A percentile compares a stretch with the other conserved stretches of the same genome.
Evolutionary conservation across 192 early-diverging fungal species (phyloP).

Genomic region (Backusella liffmaniae): DNA sequence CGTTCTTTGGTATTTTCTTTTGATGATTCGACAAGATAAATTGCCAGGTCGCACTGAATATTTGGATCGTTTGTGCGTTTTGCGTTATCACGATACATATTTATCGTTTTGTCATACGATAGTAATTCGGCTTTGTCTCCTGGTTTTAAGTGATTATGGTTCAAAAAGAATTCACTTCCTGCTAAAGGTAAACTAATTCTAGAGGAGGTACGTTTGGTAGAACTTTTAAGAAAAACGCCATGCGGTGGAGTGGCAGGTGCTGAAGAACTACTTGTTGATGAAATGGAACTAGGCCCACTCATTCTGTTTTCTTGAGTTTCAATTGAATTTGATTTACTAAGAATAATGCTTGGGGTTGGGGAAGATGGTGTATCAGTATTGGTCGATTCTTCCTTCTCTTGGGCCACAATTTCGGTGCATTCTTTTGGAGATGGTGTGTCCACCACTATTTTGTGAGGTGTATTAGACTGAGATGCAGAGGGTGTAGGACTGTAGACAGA

Average conservation of each 20-base stretch:
- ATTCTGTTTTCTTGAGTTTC: background rate
- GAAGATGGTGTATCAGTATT: background rate
- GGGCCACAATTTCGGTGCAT: background rate
- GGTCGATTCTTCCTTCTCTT: background rate
- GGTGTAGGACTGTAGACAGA: background rate
- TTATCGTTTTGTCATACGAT: slow-evolving; percentile 49
- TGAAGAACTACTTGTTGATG: background rate
- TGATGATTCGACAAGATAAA: slow-evolving; percentile 55
- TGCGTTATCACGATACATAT: slow-evolving; percentile 60
- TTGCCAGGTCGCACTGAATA: slow-evolving; percentile 62
- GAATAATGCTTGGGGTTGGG: background rate
- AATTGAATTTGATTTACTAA: background rate
- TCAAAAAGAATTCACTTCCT: slow-evolving; percentile 23
- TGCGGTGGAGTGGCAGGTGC: background rate
- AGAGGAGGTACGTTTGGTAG: background rate
- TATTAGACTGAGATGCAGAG: background rate
- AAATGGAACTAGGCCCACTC: background rate
- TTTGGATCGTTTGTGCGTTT: slow-evolving; percentile 56
- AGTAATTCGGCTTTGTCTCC: slow-evolving; percentile 51
- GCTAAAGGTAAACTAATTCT: background rate
- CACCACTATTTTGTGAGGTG: background rate
- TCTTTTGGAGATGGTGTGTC: background rate
- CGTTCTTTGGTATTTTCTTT: slow-evolving; percentile 35
- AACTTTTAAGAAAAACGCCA: background rate
- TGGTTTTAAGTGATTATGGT: slow-evolving; percentile 56